These are phyloP conservation scores for Fusarium neocosmosporiellum DNA, from an alignment of 2,329 filamentous ascomycete genomes.

Conservation along the genomic window DNA sequence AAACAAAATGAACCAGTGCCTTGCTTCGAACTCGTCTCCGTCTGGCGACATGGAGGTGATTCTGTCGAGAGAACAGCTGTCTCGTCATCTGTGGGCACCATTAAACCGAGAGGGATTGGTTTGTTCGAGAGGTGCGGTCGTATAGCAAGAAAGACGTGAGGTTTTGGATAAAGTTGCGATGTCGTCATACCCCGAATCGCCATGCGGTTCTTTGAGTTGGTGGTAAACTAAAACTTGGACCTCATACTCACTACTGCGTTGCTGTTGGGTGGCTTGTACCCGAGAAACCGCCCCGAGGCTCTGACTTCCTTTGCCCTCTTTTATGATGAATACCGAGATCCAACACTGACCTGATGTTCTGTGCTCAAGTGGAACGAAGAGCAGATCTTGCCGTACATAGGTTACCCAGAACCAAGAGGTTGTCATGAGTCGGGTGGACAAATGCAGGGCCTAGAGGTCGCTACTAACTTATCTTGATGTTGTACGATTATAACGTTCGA, in stretches of 20 bases:
- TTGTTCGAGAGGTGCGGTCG: no score
- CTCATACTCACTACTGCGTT: neutral
- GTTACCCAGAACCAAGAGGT: neutral
- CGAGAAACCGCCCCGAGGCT: neutral
- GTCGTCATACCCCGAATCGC: neutral
- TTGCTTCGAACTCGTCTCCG: neutral
- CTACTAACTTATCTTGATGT: no score
- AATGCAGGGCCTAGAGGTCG: neutral
- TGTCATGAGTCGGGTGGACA: neutral
- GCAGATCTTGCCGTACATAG: neutral
- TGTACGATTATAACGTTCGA: no score
- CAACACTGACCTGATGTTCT: neutral
- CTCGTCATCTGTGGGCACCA: no score
- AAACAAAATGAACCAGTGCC: conserved; percentile 20
- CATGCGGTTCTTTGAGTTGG: neutral
- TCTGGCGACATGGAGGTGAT: no score
- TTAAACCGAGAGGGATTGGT: no score
- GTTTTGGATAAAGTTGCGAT: neutral
- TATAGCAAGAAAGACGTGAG: no score
- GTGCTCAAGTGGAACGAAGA: neutral
- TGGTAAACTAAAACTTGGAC: no score
- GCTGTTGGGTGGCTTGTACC: neutral
- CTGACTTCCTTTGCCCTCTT: neutral
- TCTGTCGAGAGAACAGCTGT: no score
- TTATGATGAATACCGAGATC: neutral